Base-by-base conservation (phyloP, 192 early-diverging fungal species). In the Mortierella claussenii region DNA sequence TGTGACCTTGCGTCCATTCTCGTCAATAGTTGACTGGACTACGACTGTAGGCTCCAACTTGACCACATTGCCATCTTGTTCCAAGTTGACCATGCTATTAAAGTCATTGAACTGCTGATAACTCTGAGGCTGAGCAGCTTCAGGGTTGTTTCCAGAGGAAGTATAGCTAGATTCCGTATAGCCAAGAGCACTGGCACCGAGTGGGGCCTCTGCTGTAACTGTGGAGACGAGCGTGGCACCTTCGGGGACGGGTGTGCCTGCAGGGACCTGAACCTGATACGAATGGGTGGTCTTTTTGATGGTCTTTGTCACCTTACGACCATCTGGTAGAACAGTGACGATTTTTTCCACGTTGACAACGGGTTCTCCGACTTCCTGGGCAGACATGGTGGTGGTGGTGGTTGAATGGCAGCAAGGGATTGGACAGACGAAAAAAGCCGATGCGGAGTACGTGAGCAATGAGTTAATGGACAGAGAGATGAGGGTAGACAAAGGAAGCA, bases 251-350 rank as follows among this genome's bases (percentile, higher is more conserved):
- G 73, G 73, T 5, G 64, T 62, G 9, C 73, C 73, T 20, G 73
- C 64, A 1, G 73, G 73, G 33, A 76, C 73, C 58, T 76, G 49
- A 51, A 76, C 64, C 59, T 76, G 73, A 33, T 76, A 66, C 42
- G 50, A 49, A 33, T 71, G 59, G 18, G 69, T 71, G 20, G 57
- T 71, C 44, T 63, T 71, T 34, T 71, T 76, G 45, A 62, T 66
- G 5, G 64, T 76, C 65, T 76, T 76, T 30, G 59, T 76, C 52
- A 76, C 73, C 64, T 61, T 76, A 26, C 73, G 57, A 26, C 73
- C 73, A 26, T 76, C 73, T 13, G 73, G 73, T 15, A 76, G 33
- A 42, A 67, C 59, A 44, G 64, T 67, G 31, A 60, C 58, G 36
- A 61, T 30, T 15, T 12, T 76, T 50, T 76, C 64, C 40, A 51